Conservation (phyloP, 225 moss, liverwort and hornwort genomes). For the Pseudisothecium myosuroides region DNA sequence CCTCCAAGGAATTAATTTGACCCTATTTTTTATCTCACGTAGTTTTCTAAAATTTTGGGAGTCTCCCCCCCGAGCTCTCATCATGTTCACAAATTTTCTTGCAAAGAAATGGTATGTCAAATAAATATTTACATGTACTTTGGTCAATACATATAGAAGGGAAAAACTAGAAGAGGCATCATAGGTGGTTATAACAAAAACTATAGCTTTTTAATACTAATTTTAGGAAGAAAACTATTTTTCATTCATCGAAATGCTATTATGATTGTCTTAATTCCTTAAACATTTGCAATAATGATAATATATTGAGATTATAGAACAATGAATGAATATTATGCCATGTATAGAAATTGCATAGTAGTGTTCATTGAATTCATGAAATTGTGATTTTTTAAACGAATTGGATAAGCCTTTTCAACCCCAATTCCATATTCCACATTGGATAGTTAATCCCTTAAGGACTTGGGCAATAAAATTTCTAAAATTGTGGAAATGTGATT, state of each 20-base stretch:
- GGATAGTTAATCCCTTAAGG: too few relatives aligned
- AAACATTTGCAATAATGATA: neutral
- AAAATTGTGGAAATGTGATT: neutral
- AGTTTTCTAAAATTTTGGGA: too few relatives aligned
- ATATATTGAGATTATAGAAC: neutral
- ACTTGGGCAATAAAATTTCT: fast-evolving
- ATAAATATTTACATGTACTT: fast-evolving
- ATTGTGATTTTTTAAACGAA: neutral
- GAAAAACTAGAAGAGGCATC: fast-evolving
- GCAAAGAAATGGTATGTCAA: neutral
- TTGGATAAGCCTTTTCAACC: fast-evolving
- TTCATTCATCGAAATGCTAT: neutral
- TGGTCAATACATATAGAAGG: neutral
- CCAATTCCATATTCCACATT: neutral
- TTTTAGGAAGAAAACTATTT: fast-evolving
- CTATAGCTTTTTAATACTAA: too few relatives aligned
- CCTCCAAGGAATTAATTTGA: too few relatives aligned
- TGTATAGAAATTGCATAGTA: fast-evolving
- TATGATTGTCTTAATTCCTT: neutral
- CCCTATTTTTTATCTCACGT: too few relatives aligned
- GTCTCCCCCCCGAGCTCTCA: too few relatives aligned
- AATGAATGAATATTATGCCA: neutral
- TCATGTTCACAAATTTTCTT: too few relatives aligned
- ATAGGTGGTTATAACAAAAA: neutral
- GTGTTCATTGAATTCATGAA: too few relatives aligned